Base-by-base conservation (phyloP, 148 eudicot species). In the Spergularia bocconei region DNA sequence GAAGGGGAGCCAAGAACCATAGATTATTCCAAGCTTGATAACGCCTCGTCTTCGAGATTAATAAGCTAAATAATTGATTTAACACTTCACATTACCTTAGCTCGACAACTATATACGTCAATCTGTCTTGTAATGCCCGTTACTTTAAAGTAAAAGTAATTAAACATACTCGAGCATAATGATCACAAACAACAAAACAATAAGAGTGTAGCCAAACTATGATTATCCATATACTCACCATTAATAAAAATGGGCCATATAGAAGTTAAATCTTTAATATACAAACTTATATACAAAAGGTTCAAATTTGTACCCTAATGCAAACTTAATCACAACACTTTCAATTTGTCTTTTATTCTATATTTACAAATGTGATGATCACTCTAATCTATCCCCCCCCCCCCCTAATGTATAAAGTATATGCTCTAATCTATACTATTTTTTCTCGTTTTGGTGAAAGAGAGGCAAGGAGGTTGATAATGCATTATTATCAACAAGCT, bases 401-500 rank as follows among this genome's bases (percentile, higher is more conserved):
- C 66, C 13, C 44, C 38, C 56, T 11, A 47, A 48, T 67, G 59
- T 52, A 63, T 41, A 13, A 61, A 58, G 48, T 62, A 16, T 0
- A 39, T 59, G n/a, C 9, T 39, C 23, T 41, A 29, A 38, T 75
- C 8, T 23, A 44, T 16, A 21, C 10, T 33, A 53, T 48, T 50
- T 64, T 71, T 54, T 25, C 54, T 72, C 21, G 17, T 78, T 78
- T 65, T 56, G 76, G 70, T 72, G 72, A 54, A 39, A 13, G 60
- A 67, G 17, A 17, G 48, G 50, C 17, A 25, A 36, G 75, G 75
- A 68, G 78, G 69, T 80, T 75, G 53, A 63, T 63, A 54, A 58
- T 44, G 41, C 71, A 80, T 75, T 48, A 75, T 80, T 57, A 75
- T 80, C 71, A 79, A 67, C 73, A 73, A 59, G 67, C 67, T 62